phyloP scores from a whole-genome alignment of 805 yeast species.

The Maudiozyma pseudohumilis region DNA sequence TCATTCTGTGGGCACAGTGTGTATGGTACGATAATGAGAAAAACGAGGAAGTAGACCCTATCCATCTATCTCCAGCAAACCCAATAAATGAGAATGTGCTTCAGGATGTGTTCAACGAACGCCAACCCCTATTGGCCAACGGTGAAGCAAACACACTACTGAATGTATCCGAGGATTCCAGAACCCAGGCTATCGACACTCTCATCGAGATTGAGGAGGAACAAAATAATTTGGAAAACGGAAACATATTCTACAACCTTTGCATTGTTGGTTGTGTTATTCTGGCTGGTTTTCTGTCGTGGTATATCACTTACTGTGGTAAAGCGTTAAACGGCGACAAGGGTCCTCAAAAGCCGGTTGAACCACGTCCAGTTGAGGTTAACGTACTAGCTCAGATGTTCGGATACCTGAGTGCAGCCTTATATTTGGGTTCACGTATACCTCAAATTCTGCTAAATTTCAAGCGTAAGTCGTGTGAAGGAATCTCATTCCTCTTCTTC shows the following conservation, averaged over 20 bases:
- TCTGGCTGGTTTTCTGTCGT: slow-evolving; percentile 75
- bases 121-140: slow-evolving; percentile 19
- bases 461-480: slow-evolving; percentile 86
- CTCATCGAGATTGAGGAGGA: slow-evolving; percentile 9
- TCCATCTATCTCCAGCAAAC: slow-evolving; percentile 81
- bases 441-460: slow-evolving; percentile 87
- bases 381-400: slow-evolving; percentile 77
- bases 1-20: slow-evolving; percentile 76
- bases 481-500: slow-evolving; percentile 87
- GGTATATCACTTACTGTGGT: slow-evolving; percentile 57
- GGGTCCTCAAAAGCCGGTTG: background rate
- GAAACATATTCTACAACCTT: slow-evolving; percentile 23
- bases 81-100: slow-evolving; percentile 69
- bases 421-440: slow-evolving; percentile 78
- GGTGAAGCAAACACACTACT: slow-evolving; percentile 2
- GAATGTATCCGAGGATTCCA: slow-evolving; percentile 6
- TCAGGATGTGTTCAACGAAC: slow-evolving; percentile 33
- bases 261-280: slow-evolving; percentile 60
- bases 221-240: slow-evolving; percentile 12
- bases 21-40: slow-evolving; percentile 56
- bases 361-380: slow-evolving; percentile 21
- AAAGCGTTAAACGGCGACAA: slow-evolving; percentile 18
- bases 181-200: slow-evolving; percentile 6
- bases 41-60: slow-evolving; percentile 56
- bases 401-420: slow-evolving; percentile 67